Base-by-base conservation (phyloP, 2,329 filamentous ascomycete species). In the Penicillium sp. region DNA sequence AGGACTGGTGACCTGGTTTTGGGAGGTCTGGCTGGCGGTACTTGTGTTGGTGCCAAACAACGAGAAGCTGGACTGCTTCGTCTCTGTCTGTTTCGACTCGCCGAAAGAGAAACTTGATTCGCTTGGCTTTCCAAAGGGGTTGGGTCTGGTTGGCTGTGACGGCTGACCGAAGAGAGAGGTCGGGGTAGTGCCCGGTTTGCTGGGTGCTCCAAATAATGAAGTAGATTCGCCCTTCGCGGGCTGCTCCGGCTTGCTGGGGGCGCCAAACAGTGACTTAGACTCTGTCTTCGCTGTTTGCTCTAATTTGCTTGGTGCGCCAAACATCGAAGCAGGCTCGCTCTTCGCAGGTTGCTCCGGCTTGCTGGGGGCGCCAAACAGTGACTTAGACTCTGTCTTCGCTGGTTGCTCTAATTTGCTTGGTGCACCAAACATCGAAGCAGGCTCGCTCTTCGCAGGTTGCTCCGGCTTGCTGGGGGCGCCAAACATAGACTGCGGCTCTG, bases 11-110 rank as follows among this genome's bases (percentile, higher is more conserved):
- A 64, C 51, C 31, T 64, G 54, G 16, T 64, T 63, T 36, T 63
- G 52, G 6, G 60, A 52, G 5, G 36, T 28, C 16, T 54, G 41
- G 8, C 44, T 47, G 24, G 48, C 18, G 33, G 51, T 36, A 31
- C 46, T 38, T 6, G 57, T 46, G 40, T 47, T 51, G 44, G 62
- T 63, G 36, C 67, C 65, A 33, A 71, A 65, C 31, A 67, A 49
- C 14, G 65, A 66, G 11, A 71, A 64, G 4, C 64, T 51, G 20
- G 73, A 60, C 28, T 69, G 67, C 30, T 53, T 68, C 5, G 62
- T 63, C 46, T 66, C 63, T 18, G 73, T 58, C 28, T 68, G 68
- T 30, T 53, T 68, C 4, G 61, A 63, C 46, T 66, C 63, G 6
- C 39, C 22, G 22, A 27, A 41, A 11, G 39, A 25, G 22, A 41